phyloP scores from a whole-genome alignment of 306 rosid genomes.

The Cicer chorassanicum region DNA sequence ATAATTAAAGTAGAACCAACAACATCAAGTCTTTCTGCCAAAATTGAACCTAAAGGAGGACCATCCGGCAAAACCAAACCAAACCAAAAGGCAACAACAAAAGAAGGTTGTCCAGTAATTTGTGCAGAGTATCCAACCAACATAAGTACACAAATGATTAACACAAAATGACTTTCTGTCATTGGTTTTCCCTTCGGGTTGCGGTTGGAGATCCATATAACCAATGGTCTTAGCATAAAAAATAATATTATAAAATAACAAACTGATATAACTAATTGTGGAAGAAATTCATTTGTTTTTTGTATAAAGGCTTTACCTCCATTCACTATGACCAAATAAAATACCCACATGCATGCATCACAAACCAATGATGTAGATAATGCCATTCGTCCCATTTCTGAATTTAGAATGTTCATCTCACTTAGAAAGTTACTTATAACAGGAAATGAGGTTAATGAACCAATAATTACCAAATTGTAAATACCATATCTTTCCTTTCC shows the following conservation, averaged over 20 bases:
- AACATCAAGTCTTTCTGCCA: slow-evolving; percentile 37
- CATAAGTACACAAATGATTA: slow-evolving; percentile 31
- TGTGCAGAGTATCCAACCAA: slow-evolving; percentile 23
- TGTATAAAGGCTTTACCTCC: neutral
- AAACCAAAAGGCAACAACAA: slow-evolving; percentile 28
- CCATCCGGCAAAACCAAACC: slow-evolving; percentile 40
- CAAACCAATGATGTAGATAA: slow-evolving; percentile 41
- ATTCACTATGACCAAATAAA: slow-evolving; percentile 14
- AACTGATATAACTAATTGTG: neutral
- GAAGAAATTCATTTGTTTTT: neutral
- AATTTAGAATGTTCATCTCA: slow-evolving; percentile 49
- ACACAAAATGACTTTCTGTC: slow-evolving; percentile 33
- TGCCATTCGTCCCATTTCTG: slow-evolving; percentile 47
- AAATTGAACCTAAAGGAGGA: slow-evolving; percentile 46
- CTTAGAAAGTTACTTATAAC: slow-evolving; percentile 11
- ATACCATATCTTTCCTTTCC: neutral
- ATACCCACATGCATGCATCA: slow-evolving; percentile 36
- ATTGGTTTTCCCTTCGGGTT: slow-evolving; percentile 29
- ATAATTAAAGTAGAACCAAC: slow-evolving; percentile 42
- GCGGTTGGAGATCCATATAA: slow-evolving; percentile 42
- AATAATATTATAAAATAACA: slow-evolving; percentile 12
- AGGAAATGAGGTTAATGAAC: slow-evolving; percentile 34
- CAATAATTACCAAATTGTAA: neutral
- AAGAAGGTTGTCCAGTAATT: slow-evolving; percentile 33
- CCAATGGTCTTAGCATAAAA: slow-evolving; percentile 39